Conservation (phyloP, 768 basidiomycete species). For the Lentinula aciculospora region DNA sequence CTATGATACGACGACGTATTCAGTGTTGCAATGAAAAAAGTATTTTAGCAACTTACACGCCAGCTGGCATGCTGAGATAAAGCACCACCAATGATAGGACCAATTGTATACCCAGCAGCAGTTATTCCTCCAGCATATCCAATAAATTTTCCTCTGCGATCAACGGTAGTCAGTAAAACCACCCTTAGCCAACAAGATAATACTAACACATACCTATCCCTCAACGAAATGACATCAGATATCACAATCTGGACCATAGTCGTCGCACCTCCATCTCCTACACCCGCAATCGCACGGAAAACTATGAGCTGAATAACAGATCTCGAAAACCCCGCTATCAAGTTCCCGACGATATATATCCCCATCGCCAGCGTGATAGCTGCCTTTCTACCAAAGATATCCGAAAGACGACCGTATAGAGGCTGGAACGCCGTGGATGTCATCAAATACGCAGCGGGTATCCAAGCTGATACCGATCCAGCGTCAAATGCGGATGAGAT, state of each 20-base stretch:
- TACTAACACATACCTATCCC: conserved; percentile 46
- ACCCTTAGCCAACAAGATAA: not conserved
- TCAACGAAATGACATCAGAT: conserved; percentile 66
- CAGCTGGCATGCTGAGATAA: conserved; percentile 58
- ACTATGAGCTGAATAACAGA: conserved; percentile 64
- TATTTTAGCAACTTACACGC: conserved; percentile 41
- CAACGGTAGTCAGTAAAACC: not conserved
- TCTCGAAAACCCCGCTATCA: conserved; percentile 59
- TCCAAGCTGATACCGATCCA: conserved; percentile 61
- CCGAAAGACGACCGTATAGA: conserved; percentile 55
- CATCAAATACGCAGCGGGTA: conserved; percentile 66
- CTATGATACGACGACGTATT: conserved; percentile 19
- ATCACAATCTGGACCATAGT: conserved; percentile 69
- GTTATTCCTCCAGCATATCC: conserved; percentile 58
- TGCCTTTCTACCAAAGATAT: conserved; percentile 63
- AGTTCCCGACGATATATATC: conserved; percentile 59
- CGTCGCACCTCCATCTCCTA: conserved; percentile 66
- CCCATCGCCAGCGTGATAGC: conserved; percentile 48
- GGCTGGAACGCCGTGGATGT: conserved; percentile 57
- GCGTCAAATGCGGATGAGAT: conserved; percentile 65
- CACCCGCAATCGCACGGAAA: conserved; percentile 62
- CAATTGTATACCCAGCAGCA: conserved; percentile 58
- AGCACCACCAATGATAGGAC: conserved; percentile 64
- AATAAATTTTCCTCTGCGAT: conserved; percentile 64
- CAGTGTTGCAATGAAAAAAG: too few species aligned